Evolutionary conservation across 2,329 filamentous ascomycete genomes (phyloP).

Genomic region (Fusarium tjaetaba): DNA sequence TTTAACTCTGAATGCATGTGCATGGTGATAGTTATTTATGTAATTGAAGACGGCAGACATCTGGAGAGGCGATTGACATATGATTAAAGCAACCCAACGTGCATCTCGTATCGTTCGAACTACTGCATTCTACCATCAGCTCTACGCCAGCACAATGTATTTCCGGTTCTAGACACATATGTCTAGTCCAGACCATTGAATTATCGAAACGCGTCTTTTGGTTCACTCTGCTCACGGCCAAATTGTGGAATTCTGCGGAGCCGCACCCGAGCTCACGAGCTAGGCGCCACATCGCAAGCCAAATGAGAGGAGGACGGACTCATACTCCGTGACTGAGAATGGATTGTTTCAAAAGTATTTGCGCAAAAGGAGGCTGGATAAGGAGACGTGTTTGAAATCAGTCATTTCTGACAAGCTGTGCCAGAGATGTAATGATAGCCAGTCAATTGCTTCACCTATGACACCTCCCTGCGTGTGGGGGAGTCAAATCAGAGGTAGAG

Average conservation of each 20-base stretch:
- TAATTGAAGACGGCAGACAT: not conserved
- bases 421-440: not conserved
- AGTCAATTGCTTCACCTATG: not conserved
- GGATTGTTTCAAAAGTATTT: constrained; percentile 13
- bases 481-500: not conserved
- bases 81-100: constrained; percentile 20
- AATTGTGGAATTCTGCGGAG: constrained; percentile 38
- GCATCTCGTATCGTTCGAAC: constrained; percentile 19
- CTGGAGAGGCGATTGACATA: not conserved
- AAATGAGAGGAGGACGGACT: not conserved
- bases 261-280: constrained; percentile 26
- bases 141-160: not conserved
- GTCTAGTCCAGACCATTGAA: constrained; percentile 1
- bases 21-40: not conserved
- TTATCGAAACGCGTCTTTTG: not conserved
- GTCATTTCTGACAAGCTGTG: constrained; percentile 20
- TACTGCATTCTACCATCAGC: constrained; percentile 4
- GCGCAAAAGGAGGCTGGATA: constrained; percentile 4
- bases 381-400: constrained; percentile 18
- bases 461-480: constrained; percentile 23
- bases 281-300: constrained; percentile 8
- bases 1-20: constrained; percentile 2
- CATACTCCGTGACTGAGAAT: not conserved
- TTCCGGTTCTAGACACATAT: constrained; percentile 1
- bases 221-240: constrained; percentile 1